These are phyloP conservation scores for Gaertneriomyces sp. DNA, from an alignment of 192 early-diverging fungal species.

Conservation along the genomic window DNA sequence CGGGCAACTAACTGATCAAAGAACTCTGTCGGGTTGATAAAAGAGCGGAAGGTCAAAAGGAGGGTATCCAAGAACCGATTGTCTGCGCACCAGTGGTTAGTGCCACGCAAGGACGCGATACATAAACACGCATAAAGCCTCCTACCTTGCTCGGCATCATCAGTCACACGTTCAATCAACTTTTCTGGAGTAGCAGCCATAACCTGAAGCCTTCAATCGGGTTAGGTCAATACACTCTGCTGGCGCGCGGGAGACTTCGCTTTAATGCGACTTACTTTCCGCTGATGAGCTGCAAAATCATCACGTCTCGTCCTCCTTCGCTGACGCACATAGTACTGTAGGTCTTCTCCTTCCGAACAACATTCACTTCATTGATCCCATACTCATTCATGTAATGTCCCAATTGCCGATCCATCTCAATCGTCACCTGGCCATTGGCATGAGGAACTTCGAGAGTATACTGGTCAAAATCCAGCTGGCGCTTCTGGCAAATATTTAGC, in stretches of 20 bases:
- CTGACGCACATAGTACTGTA: slow-evolving; percentile 48
- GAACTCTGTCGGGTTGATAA: slow-evolving; percentile 51
- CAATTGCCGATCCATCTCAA: slow-evolving; percentile 50
- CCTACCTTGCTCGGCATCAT: slow-evolving; percentile 44
- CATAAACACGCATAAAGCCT: background rate
- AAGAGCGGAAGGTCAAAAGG: slow-evolving; percentile 50
- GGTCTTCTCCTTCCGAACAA: slow-evolving; percentile 47
- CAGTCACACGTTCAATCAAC: slow-evolving; percentile 47
- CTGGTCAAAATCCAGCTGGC: slow-evolving; percentile 38
- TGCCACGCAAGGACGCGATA: background rate
- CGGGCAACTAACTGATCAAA: slow-evolving; percentile 46
- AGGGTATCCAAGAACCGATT: slow-evolving; percentile 48
- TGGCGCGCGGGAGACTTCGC: background rate
- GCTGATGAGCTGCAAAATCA: slow-evolving; percentile 42
- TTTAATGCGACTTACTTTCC: slow-evolving; percentile 38
- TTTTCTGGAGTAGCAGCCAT: slow-evolving; percentile 54
- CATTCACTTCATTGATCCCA: slow-evolving; percentile 34
- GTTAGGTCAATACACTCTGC: background rate
- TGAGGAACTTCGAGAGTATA: slow-evolving; percentile 37
- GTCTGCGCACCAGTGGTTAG: slow-evolving; percentile 24
- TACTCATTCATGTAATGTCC: slow-evolving; percentile 31
- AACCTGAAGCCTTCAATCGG: slow-evolving; percentile 38
- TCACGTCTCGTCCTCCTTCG: slow-evolving; percentile 48
- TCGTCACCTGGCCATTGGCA: slow-evolving; percentile 8
- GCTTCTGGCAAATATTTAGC: slow-evolving; percentile 37